These are phyloP conservation scores for Xylariaceae sp. DNA, from an alignment of 2,329 filamentous ascomycete genomes.

Conservation along the genomic window DNA sequence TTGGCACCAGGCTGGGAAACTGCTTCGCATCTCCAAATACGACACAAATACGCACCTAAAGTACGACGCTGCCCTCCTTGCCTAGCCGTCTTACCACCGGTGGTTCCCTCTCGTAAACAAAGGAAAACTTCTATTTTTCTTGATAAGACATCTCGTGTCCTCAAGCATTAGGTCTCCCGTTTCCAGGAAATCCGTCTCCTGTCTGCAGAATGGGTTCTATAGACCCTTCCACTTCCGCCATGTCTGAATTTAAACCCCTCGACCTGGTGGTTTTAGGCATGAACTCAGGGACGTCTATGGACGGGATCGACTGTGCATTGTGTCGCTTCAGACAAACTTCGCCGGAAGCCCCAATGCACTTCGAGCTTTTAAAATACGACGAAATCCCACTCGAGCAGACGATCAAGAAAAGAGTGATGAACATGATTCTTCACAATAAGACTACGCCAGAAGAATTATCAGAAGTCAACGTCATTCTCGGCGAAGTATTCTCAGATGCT, in stretches of 20 bases:
- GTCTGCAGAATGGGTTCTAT: too few relatives aligned
- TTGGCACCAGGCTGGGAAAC: neutral
- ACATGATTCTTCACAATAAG: conserved; percentile 51
- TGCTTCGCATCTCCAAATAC: neutral
- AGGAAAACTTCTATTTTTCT: too few relatives aligned
- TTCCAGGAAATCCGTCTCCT: too few relatives aligned
- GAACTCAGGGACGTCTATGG: conserved; percentile 53
- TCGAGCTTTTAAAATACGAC: conserved; percentile 54
- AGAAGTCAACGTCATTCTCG: conserved; percentile 54
- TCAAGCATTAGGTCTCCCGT: too few relatives aligned
- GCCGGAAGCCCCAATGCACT: conserved; percentile 49
- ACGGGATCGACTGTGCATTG: conserved; percentile 56
- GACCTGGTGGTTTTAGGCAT: conserved; percentile 52
- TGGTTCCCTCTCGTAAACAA: too few relatives aligned
- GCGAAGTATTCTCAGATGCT: conserved; percentile 52
- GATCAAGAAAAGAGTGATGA: conserved; percentile 55
- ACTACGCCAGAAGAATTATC: conserved; percentile 51
- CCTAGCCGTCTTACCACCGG: too few relatives aligned
- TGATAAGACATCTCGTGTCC: too few relatives aligned
- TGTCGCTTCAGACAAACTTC: conserved; percentile 52
- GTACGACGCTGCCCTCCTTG: too few relatives aligned
- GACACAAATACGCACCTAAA: neutral
- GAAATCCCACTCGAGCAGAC: conserved; percentile 50
- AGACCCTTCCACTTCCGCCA: too few relatives aligned
- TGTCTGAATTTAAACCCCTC: conserved; percentile 24